Evolutionary conservation across 768 basidiomycete species (phyloP).

Genomic region (Pisolithus orientalis): DNA sequence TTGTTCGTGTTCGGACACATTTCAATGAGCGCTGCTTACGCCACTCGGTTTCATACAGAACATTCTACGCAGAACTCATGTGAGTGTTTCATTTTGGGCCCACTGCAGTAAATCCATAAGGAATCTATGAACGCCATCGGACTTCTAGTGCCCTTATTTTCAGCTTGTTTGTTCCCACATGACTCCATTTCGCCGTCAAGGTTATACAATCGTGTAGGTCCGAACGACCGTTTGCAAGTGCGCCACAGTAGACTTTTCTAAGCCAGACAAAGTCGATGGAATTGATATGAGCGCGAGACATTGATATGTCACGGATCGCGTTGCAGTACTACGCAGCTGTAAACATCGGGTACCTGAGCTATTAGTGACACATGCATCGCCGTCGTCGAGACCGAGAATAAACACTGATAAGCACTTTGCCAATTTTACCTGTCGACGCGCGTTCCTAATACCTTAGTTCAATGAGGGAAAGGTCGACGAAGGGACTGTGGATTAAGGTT

Average conservation of each 20-base stretch:
- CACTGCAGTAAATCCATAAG: not conserved
- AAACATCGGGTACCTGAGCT: constrained; percentile 5
- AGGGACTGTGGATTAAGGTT: no score
- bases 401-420: no score
- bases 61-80: not conserved
- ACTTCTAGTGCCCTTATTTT: not conserved
- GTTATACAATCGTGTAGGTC: not conserved
- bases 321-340: not conserved
- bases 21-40: not conserved
- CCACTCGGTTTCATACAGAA: not conserved
- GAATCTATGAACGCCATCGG: not conserved
- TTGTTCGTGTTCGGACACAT: no score
- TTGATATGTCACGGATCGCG: constrained; percentile 10
- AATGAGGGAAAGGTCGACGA: no score
- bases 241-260: not conserved
- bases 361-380: constrained; percentile 3
- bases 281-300: constrained; percentile 27
- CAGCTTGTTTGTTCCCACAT: not conserved
- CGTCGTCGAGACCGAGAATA: not conserved
- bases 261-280: not conserved
- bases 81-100: not conserved
- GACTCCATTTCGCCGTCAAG: not conserved
- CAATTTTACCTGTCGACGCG: no score
- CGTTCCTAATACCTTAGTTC: no score
- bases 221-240: not conserved